Base-by-base conservation (phyloP, 148 eudicot genomes). In the Cornus florida region DNA sequence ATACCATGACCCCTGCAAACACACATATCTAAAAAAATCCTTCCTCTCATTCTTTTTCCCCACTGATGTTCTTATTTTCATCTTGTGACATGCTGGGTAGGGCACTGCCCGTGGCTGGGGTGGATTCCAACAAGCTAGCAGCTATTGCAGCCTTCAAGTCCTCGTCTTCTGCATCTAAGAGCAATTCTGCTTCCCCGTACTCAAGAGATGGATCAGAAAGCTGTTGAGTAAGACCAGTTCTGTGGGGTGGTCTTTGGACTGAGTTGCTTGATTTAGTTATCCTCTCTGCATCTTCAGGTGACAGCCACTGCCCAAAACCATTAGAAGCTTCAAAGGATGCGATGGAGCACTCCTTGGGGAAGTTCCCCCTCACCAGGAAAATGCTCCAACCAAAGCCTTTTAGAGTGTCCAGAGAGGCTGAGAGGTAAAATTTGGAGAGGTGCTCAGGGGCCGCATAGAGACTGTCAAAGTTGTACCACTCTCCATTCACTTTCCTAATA, bases 381-480 rank as follows among this genome's bases (percentile, higher is more conserved):
- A 93, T 93, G 75, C 97, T 93, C 97, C 97, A 93, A 3, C 97
- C 97, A 22, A 86, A 89, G 24, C 91, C 88, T 84, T 91, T 89
- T 4, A 93, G 81, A 5, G 94, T 79, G 82, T 89, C 92, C 4
- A 93, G 88, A 72, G 88, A 91, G 28, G 94, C 97, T 11, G 94
- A 88, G 64, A 93, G 93, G 82, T 93, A 93, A 78, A 93, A 93
- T 85, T 86, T 91, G 41, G 97, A 93, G 73, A 93, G 94, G 83
- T 93, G 93, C 86, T 93, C 90, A 0, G 97, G 97, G 35, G 97
- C 94, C n/a, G 92, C 87, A 67, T 89, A 91, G 9, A 93, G 84
- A 79, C 94, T 93, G 84, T 93, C 93, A 77, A 93, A 93, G 72
- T 93, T 93, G 82, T 91, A 93, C 97, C 97, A 93, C 72, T 93